Conservation (phyloP, 2,329 filamentous ascomycete genomes). For the Didymella pinodella region DNA sequence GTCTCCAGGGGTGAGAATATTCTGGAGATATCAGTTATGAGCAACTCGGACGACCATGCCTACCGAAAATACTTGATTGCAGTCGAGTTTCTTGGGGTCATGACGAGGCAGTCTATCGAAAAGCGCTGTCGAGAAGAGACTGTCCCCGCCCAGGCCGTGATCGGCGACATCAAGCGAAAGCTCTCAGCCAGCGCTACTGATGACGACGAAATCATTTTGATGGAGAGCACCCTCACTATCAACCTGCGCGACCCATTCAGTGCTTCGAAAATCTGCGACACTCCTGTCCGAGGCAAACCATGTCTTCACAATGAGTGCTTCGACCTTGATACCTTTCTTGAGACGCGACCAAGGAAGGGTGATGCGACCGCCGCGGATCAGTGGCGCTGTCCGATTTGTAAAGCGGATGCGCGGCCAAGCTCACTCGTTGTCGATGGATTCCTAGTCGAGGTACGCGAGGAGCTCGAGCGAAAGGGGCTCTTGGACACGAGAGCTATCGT, state of each 20-base stretch:
- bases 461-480: constrained; percentile 60
- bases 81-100: constrained; percentile 72
- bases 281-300: constrained; percentile 72
- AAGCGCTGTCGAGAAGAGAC: constrained; percentile 35
- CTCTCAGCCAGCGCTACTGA: constrained; percentile 46
- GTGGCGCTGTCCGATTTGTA: constrained; percentile 90
- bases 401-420: constrained; percentile 76
- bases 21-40: constrained; percentile 59
- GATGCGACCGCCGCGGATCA: constrained; percentile 63
- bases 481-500: constrained; percentile 67
- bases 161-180: constrained; percentile 64
- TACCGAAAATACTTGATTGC: constrained; percentile 67
- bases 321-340: constrained; percentile 82
- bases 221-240: constrained; percentile 53
- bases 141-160: constrained; percentile 59
- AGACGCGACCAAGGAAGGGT: constrained; percentile 42
- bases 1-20: constrained; percentile 68
- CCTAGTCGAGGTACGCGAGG: constrained; percentile 66
- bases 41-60: constrained; percentile 42
- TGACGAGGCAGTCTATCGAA: constrained; percentile 53
- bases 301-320: constrained; percentile 90
- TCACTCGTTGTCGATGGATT: constrained; percentile 78
- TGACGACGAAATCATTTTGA: constrained; percentile 61
- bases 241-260: constrained; percentile 58
- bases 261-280: constrained; percentile 64